Base-by-base conservation (phyloP, 2,329 filamentous ascomycete species). In the Tympanopsis confertula region DNA sequence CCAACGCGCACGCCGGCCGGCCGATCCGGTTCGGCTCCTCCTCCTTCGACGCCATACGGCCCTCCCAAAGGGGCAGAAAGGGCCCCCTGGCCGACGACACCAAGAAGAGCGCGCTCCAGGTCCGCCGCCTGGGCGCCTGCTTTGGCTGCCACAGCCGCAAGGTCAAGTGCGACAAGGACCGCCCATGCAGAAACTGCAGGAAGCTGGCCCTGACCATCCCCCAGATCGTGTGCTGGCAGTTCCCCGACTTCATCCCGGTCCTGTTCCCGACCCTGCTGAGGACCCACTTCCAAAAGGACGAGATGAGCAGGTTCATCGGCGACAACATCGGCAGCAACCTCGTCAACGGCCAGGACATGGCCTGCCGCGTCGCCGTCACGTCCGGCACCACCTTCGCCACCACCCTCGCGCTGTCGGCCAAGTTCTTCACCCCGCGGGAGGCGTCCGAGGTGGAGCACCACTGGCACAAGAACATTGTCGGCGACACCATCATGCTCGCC, bases 101-200 rank as follows among this genome's bases (percentile, higher is more conserved):
- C 20, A 73, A 73, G 49, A 61, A 71, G 50, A 67, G 61, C 35
- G 71, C 71, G 1, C 57, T 74, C 2, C 62, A 70, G 39, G 69
- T 76, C 10, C 63, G 71, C 13, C 62, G 69, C 20, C 51, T 61
- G 4, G 71, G 71, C 4, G 71, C 71, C 7, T 76, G 71, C 49
- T 75, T 75, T 55, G 72, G 69, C 54, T 76, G 71, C 47, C 69
- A 71, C 47, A 68, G 65, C 40, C 68, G 71, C 44, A 76, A 76
- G 50, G 71, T 76, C 38, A 69, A 67, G 50, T 75, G 71, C 44
- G 69, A 73, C 49, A 64, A 65, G 44, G 62, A 69, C 46, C 57
- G 71, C 35, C 69, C 71, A 0, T 76, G 71, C 54, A 65, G 64
- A 50, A 73, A 67, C 54, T 76, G 71, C 58, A 63, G 60, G 45